Conservation (phyloP, 352 stramenopile species). For the Phytopythium kandeliae region DNA sequence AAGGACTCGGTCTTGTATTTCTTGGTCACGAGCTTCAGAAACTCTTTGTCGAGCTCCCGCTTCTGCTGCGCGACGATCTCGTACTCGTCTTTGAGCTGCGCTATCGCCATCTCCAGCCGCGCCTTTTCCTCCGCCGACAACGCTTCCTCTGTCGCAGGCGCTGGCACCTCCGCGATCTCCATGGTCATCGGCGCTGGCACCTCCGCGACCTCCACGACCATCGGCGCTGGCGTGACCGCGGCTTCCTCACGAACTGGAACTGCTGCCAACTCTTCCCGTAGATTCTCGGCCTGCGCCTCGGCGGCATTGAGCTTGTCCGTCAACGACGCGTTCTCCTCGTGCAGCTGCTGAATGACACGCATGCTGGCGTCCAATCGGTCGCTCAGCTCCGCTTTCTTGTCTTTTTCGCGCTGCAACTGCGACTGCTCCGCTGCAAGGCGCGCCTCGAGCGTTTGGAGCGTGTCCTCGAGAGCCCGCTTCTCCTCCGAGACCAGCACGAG, state of each 20-base stretch:
- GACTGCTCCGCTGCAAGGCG: conserved; percentile 13
- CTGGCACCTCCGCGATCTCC: background rate
- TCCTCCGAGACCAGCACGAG: conserved; percentile 52
- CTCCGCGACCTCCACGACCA: no score
- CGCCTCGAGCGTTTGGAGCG: conserved; percentile 20
- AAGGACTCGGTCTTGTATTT: conserved; percentile 79
- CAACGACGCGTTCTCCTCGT: conserved; percentile 21
- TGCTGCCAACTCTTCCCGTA: background rate
- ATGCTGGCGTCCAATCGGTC: conserved; percentile 8
- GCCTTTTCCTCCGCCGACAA: conserved; percentile 9
- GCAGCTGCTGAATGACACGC: conserved; percentile 17
- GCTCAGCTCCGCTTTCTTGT: conserved; percentile 11
- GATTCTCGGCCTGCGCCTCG: background rate
- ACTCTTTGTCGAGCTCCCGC: conserved; percentile 27
- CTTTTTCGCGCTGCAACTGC: conserved; percentile 11
- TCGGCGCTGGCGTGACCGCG: background rate
- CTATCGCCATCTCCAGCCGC: conserved; percentile 9
- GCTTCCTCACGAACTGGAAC: background rate
- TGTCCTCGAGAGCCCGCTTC: conserved; percentile 36
- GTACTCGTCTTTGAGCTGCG: conserved; percentile 10
- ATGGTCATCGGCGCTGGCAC: background rate
- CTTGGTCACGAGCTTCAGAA: conserved; percentile 53
- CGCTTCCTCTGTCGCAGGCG: conserved; percentile 4
- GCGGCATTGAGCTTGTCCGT: conserved; percentile 4
- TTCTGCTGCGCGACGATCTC: conserved; percentile 18